Percentiles rank a stretch among this genome's conserved stretches.
Conservation (phyloP, 306 rosid species). For the Trichosanthes cucumerina region DNA sequence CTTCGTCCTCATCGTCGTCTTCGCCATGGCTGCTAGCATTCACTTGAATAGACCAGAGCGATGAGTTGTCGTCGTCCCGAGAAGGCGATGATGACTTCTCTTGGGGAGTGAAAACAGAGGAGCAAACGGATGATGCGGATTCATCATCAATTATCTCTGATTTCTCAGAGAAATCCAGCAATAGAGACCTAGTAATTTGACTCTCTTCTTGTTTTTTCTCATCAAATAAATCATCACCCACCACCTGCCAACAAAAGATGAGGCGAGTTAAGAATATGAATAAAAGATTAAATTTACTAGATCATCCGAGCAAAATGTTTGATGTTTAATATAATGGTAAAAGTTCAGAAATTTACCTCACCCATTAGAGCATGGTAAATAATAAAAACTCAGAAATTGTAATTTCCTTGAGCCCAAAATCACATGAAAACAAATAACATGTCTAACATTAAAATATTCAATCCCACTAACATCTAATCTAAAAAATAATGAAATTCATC, state of each 20-base stretch:
- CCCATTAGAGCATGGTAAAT: too few species aligned
- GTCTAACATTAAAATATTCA: too few species aligned
- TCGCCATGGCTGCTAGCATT: conserved; percentile 56
- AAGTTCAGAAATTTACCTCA: too few species aligned
- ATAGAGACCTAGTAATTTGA: conserved; percentile 46
- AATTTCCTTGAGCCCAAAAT: too few species aligned
- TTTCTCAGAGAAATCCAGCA: conserved; percentile 77
- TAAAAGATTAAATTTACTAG: not conserved
- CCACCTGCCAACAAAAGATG: conserved; percentile 18
- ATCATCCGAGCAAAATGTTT: too few species aligned
- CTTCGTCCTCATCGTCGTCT: conserved; percentile 25
- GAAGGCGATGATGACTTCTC: conserved; percentile 14
- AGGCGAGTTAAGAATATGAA: not conserved
- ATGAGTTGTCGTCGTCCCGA: conserved; percentile 61
- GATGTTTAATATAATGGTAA: too few species aligned
- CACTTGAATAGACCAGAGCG: conserved; percentile 83
- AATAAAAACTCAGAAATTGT: too few species aligned
- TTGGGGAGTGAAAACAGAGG: conserved; percentile 37
- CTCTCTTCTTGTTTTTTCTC: conserved; percentile 31
- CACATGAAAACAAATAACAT: too few species aligned
- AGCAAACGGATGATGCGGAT: conserved; percentile 27
- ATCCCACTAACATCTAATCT: too few species aligned
- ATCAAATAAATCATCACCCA: conserved; percentile 19
- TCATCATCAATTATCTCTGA: conserved; percentile 31
- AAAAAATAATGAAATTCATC: too few species aligned